Conservation (phyloP, 176 grass and related monocot genomes). For the Juncus inflexus region DNA sequence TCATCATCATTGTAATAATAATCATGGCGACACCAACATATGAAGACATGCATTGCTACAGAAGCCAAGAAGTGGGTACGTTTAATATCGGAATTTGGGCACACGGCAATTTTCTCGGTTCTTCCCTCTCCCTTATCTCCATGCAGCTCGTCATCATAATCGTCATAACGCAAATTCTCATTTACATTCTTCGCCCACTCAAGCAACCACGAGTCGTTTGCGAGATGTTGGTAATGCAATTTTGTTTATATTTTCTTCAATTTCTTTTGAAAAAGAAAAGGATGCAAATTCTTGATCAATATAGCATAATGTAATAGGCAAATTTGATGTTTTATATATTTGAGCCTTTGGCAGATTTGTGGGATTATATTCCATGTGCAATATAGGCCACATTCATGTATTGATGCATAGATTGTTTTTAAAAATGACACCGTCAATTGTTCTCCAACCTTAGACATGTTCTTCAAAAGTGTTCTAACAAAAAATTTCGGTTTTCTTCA, state of each 20-base stretch:
- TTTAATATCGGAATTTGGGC: constrained; percentile 25
- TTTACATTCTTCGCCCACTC: constrained; percentile 55
- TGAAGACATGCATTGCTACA: constrained; percentile 22
- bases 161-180: constrained; percentile 60
- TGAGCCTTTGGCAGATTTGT: background rate
- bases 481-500: background rate
- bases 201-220: constrained; percentile 68
- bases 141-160: constrained; percentile 78
- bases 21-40: too few species aligned
- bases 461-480: background rate
- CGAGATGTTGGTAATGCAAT: constrained; percentile 60
- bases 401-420: background rate
- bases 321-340: background rate
- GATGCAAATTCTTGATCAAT: background rate
- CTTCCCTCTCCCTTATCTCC: constrained; percentile 60
- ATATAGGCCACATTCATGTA: background rate
- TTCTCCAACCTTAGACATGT: background rate
- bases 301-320: background rate
- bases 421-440: background rate
- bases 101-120: constrained; percentile 41
- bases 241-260: background rate
- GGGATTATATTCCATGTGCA: background rate
- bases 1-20: too few species aligned
- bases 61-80: constrained; percentile 11
- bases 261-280: background rate